Conservation (phyloP, 176 grass and related monocot species). For the Poa annua region DNA sequence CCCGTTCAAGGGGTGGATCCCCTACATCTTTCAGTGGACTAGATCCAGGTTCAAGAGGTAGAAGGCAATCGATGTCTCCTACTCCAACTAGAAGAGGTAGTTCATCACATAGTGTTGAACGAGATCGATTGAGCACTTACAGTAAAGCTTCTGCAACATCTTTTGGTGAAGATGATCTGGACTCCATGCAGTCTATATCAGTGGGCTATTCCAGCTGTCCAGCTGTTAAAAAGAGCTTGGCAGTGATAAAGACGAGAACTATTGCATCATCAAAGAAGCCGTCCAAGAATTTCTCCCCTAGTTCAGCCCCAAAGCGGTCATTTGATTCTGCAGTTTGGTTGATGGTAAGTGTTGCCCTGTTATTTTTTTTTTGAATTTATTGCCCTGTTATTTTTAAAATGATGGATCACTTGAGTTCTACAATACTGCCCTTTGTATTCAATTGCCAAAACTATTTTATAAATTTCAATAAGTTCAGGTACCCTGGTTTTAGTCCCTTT, state of each 20-base stretch:
- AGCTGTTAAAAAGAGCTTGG: conserved; percentile 61
- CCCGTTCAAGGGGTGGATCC: conserved; percentile 68
- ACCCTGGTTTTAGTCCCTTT: conserved; percentile 22
- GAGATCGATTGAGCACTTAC: conserved; percentile 65
- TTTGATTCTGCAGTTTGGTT: conserved; percentile 90
- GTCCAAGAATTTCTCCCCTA: conserved; percentile 60
- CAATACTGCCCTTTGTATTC: conserved; percentile 11
- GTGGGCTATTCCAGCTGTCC: conserved; percentile 54
- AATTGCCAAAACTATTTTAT: conserved; percentile 3
- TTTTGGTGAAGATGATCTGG: conserved; percentile 85
- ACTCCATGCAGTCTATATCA: conserved; percentile 66
- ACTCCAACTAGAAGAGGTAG: conserved; percentile 79
- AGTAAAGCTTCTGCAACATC: conserved; percentile 72
- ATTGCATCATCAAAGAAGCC: conserved; percentile 78
- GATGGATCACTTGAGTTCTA: background rate
- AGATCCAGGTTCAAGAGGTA: conserved; percentile 60
- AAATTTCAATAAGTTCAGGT: background rate
- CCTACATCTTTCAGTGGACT: conserved; percentile 61
- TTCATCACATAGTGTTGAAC: conserved; percentile 71
- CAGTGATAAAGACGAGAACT: conserved; percentile 65
- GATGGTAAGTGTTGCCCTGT: conserved; percentile 63
- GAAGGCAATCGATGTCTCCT: conserved; percentile 87
- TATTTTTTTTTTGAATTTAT: no score
- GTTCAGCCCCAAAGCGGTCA: conserved; percentile 72
- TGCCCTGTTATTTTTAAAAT: conserved; percentile 39